phyloP scores from a whole-genome alignment of 495 filamentous ascomycete species.

The Annulohypoxylon bovei region DNA sequence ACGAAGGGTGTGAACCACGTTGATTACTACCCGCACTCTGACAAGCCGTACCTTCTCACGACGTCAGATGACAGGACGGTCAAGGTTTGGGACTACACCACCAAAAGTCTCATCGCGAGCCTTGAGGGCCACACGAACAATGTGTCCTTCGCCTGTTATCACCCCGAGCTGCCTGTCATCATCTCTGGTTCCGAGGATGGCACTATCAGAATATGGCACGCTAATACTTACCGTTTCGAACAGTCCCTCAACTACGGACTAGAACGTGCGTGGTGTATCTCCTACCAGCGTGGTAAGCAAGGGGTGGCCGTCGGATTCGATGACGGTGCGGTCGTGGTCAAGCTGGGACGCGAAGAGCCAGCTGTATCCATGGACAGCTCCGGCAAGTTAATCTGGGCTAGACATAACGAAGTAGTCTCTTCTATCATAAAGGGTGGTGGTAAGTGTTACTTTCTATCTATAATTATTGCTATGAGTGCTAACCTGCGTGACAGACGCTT shows the following conservation, averaged over 20 bases:
- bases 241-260: conserved; percentile 95
- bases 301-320: conserved; percentile 97
- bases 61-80: conserved; percentile 95
- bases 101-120: conserved; percentile 94
- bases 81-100: conserved; percentile 99
- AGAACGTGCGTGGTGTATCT: conserved; percentile 96
- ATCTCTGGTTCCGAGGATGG: conserved; percentile 98
- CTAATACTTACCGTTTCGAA: conserved; percentile 84
- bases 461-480: not conserved
- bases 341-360: conserved; percentile 96
- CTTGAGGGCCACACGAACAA: conserved; percentile 98
- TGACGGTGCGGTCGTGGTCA: conserved; percentile 96
- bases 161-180: conserved; percentile 95
- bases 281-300: conserved; percentile 92
- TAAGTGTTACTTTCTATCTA: conserved; percentile 44
- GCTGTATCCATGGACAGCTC: conserved; percentile 96
- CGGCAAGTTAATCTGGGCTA: conserved; percentile 95
- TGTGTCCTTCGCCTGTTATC: conserved; percentile 98
- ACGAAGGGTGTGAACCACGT: conserved; percentile 98
- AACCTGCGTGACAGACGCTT: conserved; percentile 63
- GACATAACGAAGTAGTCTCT: conserved; percentile 92
- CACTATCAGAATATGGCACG: conserved; percentile 98
- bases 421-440: conserved; percentile 91
- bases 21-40: conserved; percentile 95
- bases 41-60: conserved; percentile 96